Evolutionary conservation across 2,329 filamentous ascomycete species (phyloP).

Genomic region (Thielaviopsis musarum): DNA sequence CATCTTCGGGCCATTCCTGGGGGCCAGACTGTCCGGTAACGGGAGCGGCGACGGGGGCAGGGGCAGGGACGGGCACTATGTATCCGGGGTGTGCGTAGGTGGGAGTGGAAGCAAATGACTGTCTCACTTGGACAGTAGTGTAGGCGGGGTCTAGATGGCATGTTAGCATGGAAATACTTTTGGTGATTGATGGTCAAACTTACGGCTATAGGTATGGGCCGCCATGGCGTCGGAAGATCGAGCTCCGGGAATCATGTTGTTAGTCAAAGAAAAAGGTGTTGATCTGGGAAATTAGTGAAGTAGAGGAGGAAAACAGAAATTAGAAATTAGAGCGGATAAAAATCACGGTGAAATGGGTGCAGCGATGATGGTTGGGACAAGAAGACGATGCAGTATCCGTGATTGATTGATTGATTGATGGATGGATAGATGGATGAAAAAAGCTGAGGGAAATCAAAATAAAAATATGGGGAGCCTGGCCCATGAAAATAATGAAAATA

Average conservation of each 20-base stretch:
- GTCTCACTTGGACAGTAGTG: slow-evolving; percentile 44
- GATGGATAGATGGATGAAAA: not conserved
- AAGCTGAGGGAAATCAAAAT: not conserved
- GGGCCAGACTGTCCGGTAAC: slow-evolving; percentile 16
- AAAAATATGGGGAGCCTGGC: not conserved
- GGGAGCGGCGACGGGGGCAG: slow-evolving; percentile 16
- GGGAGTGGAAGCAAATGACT: slow-evolving; percentile 31
- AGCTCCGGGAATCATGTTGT: slow-evolving; percentile 16
- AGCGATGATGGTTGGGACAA: not conserved
- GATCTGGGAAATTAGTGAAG: slow-evolving; percentile 8
- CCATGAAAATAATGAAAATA: not conserved
- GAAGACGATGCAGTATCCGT: not conserved
- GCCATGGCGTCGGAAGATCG: slow-evolving; percentile 1
- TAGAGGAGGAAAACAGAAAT: not conserved
- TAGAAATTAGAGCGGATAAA: not conserved
- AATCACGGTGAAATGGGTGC: not conserved
- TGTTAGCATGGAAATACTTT: not conserved
- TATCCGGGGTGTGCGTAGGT: slow-evolving; percentile 20
- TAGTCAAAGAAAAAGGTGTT: not conserved
- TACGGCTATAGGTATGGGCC: slow-evolving; percentile 6
- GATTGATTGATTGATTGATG: too few relatives aligned
- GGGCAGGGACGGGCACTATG: slow-evolving; percentile 15
- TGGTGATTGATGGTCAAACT: not conserved
- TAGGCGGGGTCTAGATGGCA: slow-evolving; percentile 33
- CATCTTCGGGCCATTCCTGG: slow-evolving; percentile 66